These are phyloP conservation scores for Pugionium cornutum DNA, from an alignment of 345 rosid genomes.

Conservation along the genomic window DNA sequence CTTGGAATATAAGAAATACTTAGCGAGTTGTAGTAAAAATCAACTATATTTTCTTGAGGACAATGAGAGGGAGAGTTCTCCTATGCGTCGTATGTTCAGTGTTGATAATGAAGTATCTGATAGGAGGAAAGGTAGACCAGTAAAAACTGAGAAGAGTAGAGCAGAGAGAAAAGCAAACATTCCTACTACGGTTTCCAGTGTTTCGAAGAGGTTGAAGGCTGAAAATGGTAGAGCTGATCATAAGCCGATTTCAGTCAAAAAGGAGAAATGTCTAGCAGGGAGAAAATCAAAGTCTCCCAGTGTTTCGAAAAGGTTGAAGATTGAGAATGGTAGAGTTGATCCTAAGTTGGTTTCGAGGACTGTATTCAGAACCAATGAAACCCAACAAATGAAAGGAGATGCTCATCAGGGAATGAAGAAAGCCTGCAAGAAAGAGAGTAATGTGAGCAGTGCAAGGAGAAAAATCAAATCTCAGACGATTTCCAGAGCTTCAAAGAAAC, in stretches of 20 bases:
- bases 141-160: conserved; percentile 8
- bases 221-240: conserved; percentile 10
- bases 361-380: conserved; percentile 20
- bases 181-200: not conserved
- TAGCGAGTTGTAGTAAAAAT: not conserved
- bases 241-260: not conserved
- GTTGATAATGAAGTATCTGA: not conserved
- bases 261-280: conserved; percentile 2
- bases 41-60: conserved; percentile 35
- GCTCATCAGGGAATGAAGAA: conserved; percentile 17
- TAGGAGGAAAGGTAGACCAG: conserved; percentile 6
- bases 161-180: not conserved
- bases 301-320: conserved; percentile 24
- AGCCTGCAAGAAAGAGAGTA: not conserved
- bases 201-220: conserved; percentile 19
- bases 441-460: conserved; percentile 1
- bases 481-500: conserved; percentile 25
- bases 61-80: conserved; percentile 10
- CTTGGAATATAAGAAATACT: conserved; percentile 23
- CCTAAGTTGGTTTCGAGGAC: not conserved
- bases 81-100: conserved; percentile 4
- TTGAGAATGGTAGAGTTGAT: conserved; percentile 9
- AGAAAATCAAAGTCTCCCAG: not conserved
- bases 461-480: conserved; percentile 5
- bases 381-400: conserved; percentile 8